Evolutionary conservation across 2,329 filamentous ascomycete genomes (phyloP).

Genomic region (Fusarium lateritium): DNA sequence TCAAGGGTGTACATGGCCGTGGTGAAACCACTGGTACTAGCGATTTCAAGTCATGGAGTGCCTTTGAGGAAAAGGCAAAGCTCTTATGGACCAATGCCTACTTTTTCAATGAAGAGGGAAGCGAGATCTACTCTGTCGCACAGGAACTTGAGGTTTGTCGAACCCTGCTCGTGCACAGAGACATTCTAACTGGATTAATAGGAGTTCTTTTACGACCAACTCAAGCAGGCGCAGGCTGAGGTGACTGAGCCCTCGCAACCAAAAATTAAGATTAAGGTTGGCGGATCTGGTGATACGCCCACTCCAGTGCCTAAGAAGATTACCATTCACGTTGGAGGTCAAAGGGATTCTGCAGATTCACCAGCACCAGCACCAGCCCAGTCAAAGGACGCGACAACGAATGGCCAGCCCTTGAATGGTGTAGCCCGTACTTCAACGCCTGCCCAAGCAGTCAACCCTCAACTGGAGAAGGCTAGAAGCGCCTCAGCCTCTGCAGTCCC

Average conservation of each 20-base stretch:
- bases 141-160: constrained; percentile 80
- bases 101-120: constrained; percentile 93
- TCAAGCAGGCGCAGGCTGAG: constrained; percentile 79
- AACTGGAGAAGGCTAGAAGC: constrained; percentile 60
- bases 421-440: constrained; percentile 38
- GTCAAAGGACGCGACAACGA: constrained; percentile 41
- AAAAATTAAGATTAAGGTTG: constrained; percentile 86
- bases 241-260: constrained; percentile 81
- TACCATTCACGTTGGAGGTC: constrained; percentile 78
- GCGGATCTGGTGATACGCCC: constrained; percentile 60
- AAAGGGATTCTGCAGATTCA: constrained; percentile 68
- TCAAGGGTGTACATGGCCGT: constrained; percentile 80
- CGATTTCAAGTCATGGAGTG: constrained; percentile 86
- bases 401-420: constrained; percentile 44
- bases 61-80: constrained; percentile 84
- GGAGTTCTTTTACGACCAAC: constrained; percentile 76
- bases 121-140: constrained; percentile 84
- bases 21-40: constrained; percentile 73
- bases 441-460: constrained; percentile 29
- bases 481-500: constrained; percentile 55
- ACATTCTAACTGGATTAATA: constrained; percentile 55
- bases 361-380: constrained; percentile 59
- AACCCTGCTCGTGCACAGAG: not conserved
- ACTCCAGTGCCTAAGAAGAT: constrained; percentile 72
- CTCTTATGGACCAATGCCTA: constrained; percentile 90